phyloP scores from a whole-genome alignment of 345 rosid species.

The Brassica napus region Da-Ae NC_063439.1:28331501-28332000 shows the following conservation, averaged over 20 bases:
- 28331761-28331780: background rate
- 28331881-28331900: conserved; percentile 1
- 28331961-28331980: conserved; percentile 47
- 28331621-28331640: conserved; percentile 47
- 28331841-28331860: conserved; percentile 85
- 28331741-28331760: background rate
- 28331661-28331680: conserved; percentile 46
- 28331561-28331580: conserved; percentile 46
- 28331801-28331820: conserved; percentile 83
- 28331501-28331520: conserved; percentile 43
- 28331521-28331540: conserved; percentile 41
- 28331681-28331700: conserved; percentile 30
- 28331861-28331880: conserved; percentile 38
- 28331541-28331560: conserved; percentile 44
- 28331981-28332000: conserved; percentile 33
- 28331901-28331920: conserved; percentile 28
- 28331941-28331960: conserved; percentile 44
- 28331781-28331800: conserved; percentile 69
- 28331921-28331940: conserved; percentile 55
- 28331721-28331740: conserved; percentile 19
- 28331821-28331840: conserved; percentile 85
- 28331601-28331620: conserved; percentile 45
- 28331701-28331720: conserved; percentile 48
- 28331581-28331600: conserved; percentile 51
- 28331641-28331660: conserved; percentile 41